Evolutionary conservation across 495 filamentous ascomycete species (phyloP).

Genomic region (Xylaria scruposa): DNA sequence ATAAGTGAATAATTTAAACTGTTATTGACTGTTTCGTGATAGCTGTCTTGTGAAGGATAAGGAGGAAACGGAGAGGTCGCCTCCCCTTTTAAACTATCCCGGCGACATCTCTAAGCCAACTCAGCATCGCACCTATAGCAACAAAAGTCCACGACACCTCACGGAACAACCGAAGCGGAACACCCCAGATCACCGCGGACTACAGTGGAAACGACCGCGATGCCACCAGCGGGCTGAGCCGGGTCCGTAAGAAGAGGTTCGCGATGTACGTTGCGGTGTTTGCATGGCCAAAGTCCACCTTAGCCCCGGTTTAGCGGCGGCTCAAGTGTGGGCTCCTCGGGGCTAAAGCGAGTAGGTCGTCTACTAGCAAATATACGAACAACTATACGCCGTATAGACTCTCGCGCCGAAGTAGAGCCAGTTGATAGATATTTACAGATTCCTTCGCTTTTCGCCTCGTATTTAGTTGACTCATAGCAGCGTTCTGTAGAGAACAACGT

Average conservation of each 20-base stretch:
- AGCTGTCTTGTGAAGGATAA: not conserved
- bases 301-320: not conserved
- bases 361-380: not conserved
- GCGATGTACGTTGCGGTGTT: not conserved
- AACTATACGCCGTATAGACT: not conserved
- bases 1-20: not conserved
- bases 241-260: not conserved
- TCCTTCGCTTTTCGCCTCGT: too few species aligned
- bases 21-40: not conserved
- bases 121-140: not conserved
- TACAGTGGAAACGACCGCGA: not conserved
- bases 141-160: not conserved
- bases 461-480: not conserved
- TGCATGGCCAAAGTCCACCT: constrained; percentile 1
- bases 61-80: not conserved
- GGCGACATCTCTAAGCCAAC: not conserved
- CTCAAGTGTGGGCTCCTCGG: not conserved
- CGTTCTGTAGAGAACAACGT: not conserved
- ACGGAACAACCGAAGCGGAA: not conserved
- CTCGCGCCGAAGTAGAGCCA: not conserved
- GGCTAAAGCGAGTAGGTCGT: not conserved
- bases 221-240: not conserved
- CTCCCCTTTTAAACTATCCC: not conserved
- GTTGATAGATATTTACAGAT: too few species aligned
- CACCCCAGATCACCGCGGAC: not conserved